Evolutionary conservation across 2,329 filamentous ascomycete species (phyloP).

Genomic region (Xylaria sp.): DNA sequence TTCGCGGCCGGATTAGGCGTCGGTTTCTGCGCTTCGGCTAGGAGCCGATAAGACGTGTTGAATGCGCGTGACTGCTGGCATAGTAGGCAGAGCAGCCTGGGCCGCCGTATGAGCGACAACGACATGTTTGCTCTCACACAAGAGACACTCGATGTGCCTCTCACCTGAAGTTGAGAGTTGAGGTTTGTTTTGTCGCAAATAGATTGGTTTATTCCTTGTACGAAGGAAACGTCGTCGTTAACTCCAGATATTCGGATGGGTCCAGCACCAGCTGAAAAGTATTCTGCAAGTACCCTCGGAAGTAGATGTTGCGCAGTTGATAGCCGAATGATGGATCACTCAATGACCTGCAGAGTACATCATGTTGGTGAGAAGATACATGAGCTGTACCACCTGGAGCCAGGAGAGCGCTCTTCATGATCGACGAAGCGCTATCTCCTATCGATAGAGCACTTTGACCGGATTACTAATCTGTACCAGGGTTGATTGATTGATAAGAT

Average conservation of each 20-base stretch:
- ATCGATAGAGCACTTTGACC: conserved; percentile 11
- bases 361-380: not conserved
- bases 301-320: not conserved
- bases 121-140: not conserved
- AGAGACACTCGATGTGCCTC: not conserved
- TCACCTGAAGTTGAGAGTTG: not conserved
- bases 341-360: not conserved
- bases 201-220: not conserved
- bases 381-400: not conserved
- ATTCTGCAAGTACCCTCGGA: not conserved
- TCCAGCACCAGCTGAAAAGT: not conserved
- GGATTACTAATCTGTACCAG: not conserved
- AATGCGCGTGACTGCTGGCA: conserved; percentile 52
- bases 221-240: not conserved
- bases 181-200: not conserved
- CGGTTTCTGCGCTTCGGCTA: conserved; percentile 27
- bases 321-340: not conserved
- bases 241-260: not conserved
- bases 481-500: not conserved
- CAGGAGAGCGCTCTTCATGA: not conserved
- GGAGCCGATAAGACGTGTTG: conserved; percentile 38
- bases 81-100: conserved; percentile 40
- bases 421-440: not conserved
- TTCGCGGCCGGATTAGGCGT: conserved; percentile 17
- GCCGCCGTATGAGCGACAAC: conserved; percentile 27